Evolutionary conservation across 108 stramenopile genomes (phyloP).

Genomic region (Pseudonitzschia multistriata): DNA sequence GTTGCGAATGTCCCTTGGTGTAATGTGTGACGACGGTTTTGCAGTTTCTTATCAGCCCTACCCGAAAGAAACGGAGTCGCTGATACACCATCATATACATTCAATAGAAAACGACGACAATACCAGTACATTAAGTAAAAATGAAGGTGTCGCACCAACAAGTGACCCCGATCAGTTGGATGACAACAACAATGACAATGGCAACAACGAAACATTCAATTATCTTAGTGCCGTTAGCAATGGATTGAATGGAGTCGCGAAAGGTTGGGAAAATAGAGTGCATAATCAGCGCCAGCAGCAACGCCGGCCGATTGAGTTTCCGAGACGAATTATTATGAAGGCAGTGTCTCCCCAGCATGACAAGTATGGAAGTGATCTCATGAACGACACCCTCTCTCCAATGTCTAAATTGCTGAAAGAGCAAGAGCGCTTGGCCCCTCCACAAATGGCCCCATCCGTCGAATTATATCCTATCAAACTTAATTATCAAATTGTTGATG

Average conservation of each 20-base stretch:
- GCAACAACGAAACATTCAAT: background rate
- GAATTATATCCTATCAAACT: conserved; percentile 75
- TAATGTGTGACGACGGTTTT: conserved; percentile 61
- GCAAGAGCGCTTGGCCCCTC: conserved; percentile 22
- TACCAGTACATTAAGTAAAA: background rate
- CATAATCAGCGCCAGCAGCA: background rate
- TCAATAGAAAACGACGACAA: conserved; percentile 15
- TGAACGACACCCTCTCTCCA: conserved; percentile 26
- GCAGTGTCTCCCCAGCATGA: conserved; percentile 11
- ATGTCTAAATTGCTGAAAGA: conserved; percentile 50
- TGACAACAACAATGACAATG: conserved; percentile 1
- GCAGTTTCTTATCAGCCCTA: conserved; percentile 56
- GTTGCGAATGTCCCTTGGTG: conserved; percentile 56
- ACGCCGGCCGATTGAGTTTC: conserved; percentile 68
- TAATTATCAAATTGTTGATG: conserved; percentile 45
- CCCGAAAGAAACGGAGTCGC: background rate
- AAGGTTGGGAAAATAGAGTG: background rate
- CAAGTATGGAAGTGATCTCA: conserved; percentile 11
- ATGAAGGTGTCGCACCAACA: background rate
- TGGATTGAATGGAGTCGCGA: background rate
- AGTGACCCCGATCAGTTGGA: too few species aligned
- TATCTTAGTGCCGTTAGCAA: conserved; percentile 11
- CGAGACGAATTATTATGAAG: conserved; percentile 45
- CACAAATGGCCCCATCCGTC: conserved; percentile 36
- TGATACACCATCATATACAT: conserved; percentile 43